Conservation (phyloP, 2,329 filamentous ascomycete genomes). For the Neoascochyta sp. region DNA sequence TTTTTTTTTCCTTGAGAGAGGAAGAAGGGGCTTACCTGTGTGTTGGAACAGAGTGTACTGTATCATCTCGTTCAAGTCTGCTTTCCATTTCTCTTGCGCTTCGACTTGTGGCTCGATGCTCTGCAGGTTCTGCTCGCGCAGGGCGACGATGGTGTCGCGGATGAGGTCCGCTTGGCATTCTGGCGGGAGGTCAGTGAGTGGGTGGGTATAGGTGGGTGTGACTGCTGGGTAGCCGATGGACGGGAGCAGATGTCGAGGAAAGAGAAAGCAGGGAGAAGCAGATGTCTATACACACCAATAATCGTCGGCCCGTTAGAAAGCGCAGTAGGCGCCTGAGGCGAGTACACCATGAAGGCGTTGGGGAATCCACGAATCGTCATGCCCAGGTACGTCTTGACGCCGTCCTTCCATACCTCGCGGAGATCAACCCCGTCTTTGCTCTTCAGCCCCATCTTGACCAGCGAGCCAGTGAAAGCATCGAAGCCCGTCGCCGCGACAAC, state of each 20-base stretch:
- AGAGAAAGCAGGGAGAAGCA: too few species aligned
- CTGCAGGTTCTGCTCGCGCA: slow-evolving; percentile 25
- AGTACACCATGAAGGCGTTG: slow-evolving; percentile 42
- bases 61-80: slow-evolving; percentile 31
- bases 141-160: slow-evolving; percentile 35
- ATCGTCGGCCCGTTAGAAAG: slow-evolving; percentile 45
- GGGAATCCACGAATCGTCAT: slow-evolving; percentile 39
- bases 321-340: slow-evolving; percentile 44
- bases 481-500: slow-evolving; percentile 50
- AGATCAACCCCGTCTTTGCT: slow-evolving; percentile 32
- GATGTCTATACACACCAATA: slow-evolving; percentile 27
- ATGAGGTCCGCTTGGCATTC: slow-evolving; percentile 42
- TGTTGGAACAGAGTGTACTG: slow-evolving; percentile 35
- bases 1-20: too few species aligned
- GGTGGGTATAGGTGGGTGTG: too few species aligned
- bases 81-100: slow-evolving; percentile 41
- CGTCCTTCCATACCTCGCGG: slow-evolving; percentile 38
- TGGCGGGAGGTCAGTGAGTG: background rate
- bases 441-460: slow-evolving; percentile 33
- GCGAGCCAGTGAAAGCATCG: slow-evolving; percentile 38
- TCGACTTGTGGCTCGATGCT: slow-evolving; percentile 38
- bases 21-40: too few species aligned
- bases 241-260: too few species aligned
- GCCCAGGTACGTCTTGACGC: slow-evolving; percentile 39
- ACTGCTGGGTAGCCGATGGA: too few species aligned